Percentiles rank a stretch among this genome's conserved stretches.
Conservation (phyloP, 2,329 filamentous ascomycete species). For the Diaporthe citriasiana region DNA sequence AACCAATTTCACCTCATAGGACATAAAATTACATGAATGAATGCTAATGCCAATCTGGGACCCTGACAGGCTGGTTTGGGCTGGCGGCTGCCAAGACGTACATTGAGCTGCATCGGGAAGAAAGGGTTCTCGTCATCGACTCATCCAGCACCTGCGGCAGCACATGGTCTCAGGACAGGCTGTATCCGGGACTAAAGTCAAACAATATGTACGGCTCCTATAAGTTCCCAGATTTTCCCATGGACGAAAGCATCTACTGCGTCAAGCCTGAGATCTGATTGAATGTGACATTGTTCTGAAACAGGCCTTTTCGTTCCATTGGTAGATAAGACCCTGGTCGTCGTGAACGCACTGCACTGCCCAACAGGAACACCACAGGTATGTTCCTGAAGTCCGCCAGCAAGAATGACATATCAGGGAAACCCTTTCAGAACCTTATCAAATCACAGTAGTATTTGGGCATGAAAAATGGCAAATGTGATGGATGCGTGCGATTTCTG, state of each 20-base stretch:
- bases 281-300: no score
- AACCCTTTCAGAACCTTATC: no score
- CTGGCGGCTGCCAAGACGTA: slow-evolving; percentile 11
- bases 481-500: no score
- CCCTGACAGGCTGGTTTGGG: slow-evolving; percentile 13
- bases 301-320: no score
- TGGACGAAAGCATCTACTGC: slow-evolving; percentile 68
- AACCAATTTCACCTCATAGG: no score
- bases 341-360: no score
- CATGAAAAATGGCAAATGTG: no score
- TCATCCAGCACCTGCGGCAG: not conserved
- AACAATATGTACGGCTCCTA: slow-evolving; percentile 83
- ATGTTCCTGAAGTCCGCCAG: no score
- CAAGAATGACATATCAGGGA: no score
- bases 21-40: not conserved
- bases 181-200: slow-evolving; percentile 78
- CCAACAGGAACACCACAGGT: no score
- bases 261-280: slow-evolving; percentile 50
- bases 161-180: slow-evolving; percentile 73
- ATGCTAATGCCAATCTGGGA: not conserved
- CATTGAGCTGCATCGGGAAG: not conserved
- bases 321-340: no score
- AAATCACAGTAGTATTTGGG: no score
- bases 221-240: slow-evolving; percentile 81
- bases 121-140: not conserved